Base-by-base conservation (phyloP, 148 eudicot species). In the Camellia sinensis region DNA sequence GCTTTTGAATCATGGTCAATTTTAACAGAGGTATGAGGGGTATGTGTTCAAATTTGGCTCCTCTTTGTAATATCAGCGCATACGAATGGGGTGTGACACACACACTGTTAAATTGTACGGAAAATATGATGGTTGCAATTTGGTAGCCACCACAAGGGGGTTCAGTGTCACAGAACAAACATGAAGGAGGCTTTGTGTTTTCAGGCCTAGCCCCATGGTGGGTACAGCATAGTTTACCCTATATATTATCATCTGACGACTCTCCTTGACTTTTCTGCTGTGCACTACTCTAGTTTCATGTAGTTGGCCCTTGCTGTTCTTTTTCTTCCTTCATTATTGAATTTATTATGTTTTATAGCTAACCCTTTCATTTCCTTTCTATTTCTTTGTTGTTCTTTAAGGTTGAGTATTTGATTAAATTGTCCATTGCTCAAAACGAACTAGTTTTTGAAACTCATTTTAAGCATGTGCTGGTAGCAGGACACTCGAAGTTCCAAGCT, bases 401-500 rank as follows among this genome's bases (percentile, higher is more conserved):
- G 11, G 0, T 64, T 64, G 12, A 22, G 11, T 22, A 22, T 22
- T 64, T 64, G 37, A 21, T 19, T 64, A 6, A 19, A 10, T 19
- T 7, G 40, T 64, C 67, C 67, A 21, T 75, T n/a, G 13, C 29
- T 41, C 53, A 43, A 13, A 48, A 48, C 40, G 44, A 17, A 22
- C 19, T 61, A 37, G 29, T 45, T 48, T 29, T 43, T 71, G 22
- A 40, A 78, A 65, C 81, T 81, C 29, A 79, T 73, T 22, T 29
- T 75, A 44, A 41, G 37, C 63, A 75, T 71, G 61, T 81, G 69
- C 19, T 84, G 46, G 70, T 75, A 76, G 78, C 91, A 94, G 98
- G 89, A 92, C 90, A 78, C 83, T 94, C 78, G 97, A 94, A 88
- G 91, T 86, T 57, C 98, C 97, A 59, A 86, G 86, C 86, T 94